These are phyloP conservation scores for Syncephalis plumigaleata DNA, from an alignment of 371 early-diverging fungal species.

Conservation along the genomic window DNA sequence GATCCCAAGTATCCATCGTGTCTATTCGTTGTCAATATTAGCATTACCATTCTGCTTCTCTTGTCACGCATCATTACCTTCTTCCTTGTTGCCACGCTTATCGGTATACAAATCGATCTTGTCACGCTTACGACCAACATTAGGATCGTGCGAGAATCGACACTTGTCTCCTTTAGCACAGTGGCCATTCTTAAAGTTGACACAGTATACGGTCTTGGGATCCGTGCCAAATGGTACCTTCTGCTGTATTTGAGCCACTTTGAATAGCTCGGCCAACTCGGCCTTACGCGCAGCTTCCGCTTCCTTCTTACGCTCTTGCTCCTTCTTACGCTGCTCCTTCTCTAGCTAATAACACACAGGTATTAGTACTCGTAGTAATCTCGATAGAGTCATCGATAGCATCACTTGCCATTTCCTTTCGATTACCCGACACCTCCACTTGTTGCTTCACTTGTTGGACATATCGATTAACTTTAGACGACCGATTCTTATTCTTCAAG, in stretches of 20 bases:
- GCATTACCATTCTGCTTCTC: no score
- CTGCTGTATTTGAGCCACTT: conserved; percentile 70
- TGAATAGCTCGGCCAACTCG: conserved; percentile 77
- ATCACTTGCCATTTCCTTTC: conserved; percentile 29
- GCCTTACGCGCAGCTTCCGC: conserved; percentile 55
- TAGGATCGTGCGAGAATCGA: conserved; percentile 96
- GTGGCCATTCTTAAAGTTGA: conserved; percentile 78
- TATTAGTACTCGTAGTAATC: neutral
- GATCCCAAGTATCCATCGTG: conserved; percentile 95
- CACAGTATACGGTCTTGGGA: conserved; percentile 96
- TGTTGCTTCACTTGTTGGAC: conserved; percentile 82
- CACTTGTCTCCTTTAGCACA: conserved; percentile 92
- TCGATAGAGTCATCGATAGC: neutral
- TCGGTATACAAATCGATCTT: conserved; percentile 92
- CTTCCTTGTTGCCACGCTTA: conserved; percentile 37
- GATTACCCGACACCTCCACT: conserved; percentile 40
- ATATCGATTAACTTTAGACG: conserved; percentile 70
- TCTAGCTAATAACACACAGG: conserved; percentile 19
- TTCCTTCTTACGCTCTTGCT: conserved; percentile 27
- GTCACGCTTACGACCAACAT: conserved; percentile 69
- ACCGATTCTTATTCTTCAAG: conserved; percentile 92
- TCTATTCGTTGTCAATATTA: no score
- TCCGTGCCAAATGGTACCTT: conserved; percentile 98
- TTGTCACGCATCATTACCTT: conserved; percentile 10
- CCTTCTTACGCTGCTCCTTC: conserved; percentile 23